These are phyloP conservation scores for Candida ortonii DNA, from an alignment of 805 yeast genomes.

Conservation along the genomic window DNA sequence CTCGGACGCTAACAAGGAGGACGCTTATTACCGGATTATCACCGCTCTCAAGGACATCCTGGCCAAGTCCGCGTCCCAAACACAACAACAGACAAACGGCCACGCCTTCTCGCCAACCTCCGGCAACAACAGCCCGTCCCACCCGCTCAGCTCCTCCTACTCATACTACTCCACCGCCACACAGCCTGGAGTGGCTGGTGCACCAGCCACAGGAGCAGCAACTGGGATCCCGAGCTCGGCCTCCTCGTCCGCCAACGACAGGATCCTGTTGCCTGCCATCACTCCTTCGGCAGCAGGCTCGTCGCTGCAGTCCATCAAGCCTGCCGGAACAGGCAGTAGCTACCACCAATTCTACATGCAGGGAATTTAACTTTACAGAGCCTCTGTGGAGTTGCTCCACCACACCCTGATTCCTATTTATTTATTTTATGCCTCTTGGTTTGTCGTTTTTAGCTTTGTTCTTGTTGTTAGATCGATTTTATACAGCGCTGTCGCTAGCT, in stretches of 20 bases:
- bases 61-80: constrained; percentile 4
- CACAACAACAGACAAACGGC: constrained; percentile 5
- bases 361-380: too few species aligned
- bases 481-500: too few species aligned
- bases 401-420: too few species aligned
- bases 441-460: constrained; percentile 1
- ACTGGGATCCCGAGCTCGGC: too few species aligned
- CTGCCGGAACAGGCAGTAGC: constrained; percentile 1
- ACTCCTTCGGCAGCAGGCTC: constrained; percentile 23
- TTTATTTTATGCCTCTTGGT: not conserved
- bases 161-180: constrained; percentile 16
- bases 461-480: too few species aligned
- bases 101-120: constrained; percentile 23
- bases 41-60: constrained; percentile 23
- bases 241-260: too few species aligned
- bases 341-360: constrained; percentile 31
- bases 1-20: constrained; percentile 27
- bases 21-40: constrained; percentile 25
- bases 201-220: too few species aligned
- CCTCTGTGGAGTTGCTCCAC: too few species aligned
- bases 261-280: constrained; percentile 25
- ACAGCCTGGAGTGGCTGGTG: too few species aligned
- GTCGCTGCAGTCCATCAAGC: constrained; percentile 23
- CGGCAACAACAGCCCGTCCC: constrained; percentile 18
- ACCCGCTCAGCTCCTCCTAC: constrained; percentile 10